Base-by-base conservation (phyloP, 1,139 yeast species). In the Pichia sp. region DNA sequence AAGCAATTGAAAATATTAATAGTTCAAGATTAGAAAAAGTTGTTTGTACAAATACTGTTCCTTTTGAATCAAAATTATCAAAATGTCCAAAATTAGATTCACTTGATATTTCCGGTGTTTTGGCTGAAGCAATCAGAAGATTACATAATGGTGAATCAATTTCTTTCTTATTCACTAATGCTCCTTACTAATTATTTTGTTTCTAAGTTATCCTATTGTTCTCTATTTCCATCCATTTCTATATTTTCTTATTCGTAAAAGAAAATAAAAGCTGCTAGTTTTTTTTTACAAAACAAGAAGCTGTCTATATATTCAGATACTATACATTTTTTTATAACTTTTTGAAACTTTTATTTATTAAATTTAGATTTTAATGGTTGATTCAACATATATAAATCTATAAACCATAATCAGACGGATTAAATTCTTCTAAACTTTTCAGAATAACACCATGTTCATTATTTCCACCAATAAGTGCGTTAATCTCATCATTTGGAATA, bases 91-190 rank as follows among this genome's bases (percentile, higher is more conserved):
- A 84, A 65, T 74, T 93, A 62, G 90, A 85, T 60, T 80, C 84
- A 34, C 81, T 93, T 58, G 99, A 93, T 70, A 82, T 93, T 53
- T 82, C 93, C 58, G 86, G 95, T 33, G 95, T 89, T 19, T 73
- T 93, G 56, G 98, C 98, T n/a, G 99, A 93, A 73, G 87, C 96
- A 54, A 87, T 93, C 57, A 84, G 99, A 73, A 84, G 99, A 67
- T 78, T 93, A 66, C 99, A 93, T 72, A 91, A 93, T 67, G 99
- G 99, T 67, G 99, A 93, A 73, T 85, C 95, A 73, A 90, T 90
- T 52, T 87, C 96, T 39, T 91, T 88, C 72, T 76, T 91, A 62
- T 93, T 93, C 71, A 83, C 87, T 59, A 81, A 88, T 69, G 89
- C 82, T 45, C 85, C 86, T 44, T 70, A 73, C 53, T 75, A 64